A percentile compares a stretch with the other conserved stretches of the same genome.
Conservation (phyloP, 202 grass and related monocot species). For the Setaria italica region DNA sequence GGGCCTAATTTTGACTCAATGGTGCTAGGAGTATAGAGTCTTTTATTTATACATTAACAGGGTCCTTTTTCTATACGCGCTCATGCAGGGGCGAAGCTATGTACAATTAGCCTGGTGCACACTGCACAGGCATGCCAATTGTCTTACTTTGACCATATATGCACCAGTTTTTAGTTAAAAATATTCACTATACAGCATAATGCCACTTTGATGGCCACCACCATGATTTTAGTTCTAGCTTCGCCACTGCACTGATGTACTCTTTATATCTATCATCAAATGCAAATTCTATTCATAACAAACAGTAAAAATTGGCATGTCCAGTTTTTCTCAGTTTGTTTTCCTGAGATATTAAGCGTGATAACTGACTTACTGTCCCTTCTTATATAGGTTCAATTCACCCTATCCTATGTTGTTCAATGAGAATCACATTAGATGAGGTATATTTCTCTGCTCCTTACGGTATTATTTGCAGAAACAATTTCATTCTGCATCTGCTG, state of each 20-base stretch:
- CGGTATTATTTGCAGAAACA: background rate
- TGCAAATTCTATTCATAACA: background rate
- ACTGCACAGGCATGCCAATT: background rate
- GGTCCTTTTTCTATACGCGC: background rate
- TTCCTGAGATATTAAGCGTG: slow-evolving; percentile 23
- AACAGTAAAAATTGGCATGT: background rate
- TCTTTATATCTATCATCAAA: background rate
- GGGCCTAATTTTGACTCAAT: slow-evolving; percentile 19
- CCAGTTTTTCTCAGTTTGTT: background rate
- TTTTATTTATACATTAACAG: background rate
- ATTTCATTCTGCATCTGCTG: slow-evolving; percentile 1
- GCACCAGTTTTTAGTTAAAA: background rate
- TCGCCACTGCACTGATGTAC: background rate
- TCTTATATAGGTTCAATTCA: background rate
- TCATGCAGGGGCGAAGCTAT: background rate
- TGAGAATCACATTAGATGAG: background rate
- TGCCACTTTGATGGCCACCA: background rate
- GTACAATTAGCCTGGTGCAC: background rate
- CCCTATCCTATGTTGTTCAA: background rate
- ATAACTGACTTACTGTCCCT: background rate
- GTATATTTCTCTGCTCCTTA: slow-evolving; percentile 1
- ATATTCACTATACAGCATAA: background rate
- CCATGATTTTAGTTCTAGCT: background rate
- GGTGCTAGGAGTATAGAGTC: background rate
- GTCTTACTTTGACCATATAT: background rate